These are phyloP conservation scores for Lachancea lanzarotensis DNA, from an alignment of 805 yeast genomes.

Conservation along the genomic window DNA sequence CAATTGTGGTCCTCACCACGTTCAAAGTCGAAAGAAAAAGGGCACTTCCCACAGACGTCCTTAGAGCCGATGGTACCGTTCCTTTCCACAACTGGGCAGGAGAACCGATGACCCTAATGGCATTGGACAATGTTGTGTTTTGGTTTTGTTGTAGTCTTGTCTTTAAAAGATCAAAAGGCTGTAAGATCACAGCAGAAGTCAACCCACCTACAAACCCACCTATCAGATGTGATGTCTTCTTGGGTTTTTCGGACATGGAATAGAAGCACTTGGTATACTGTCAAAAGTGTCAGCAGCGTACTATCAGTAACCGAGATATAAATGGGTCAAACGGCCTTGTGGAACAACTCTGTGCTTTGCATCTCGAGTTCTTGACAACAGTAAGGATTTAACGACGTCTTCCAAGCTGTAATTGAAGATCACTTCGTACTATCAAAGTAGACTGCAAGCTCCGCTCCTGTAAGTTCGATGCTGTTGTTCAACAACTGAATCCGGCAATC, in stretches of 20 bases:
- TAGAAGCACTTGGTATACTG: no score
- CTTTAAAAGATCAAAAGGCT: conserved; percentile 84
- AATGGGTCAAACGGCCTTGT: no score
- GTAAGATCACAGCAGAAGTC: conserved; percentile 69
- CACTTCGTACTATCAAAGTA: conserved; percentile 8
- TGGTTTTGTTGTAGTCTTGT: conserved; percentile 71
- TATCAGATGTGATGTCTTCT: conserved; percentile 44
- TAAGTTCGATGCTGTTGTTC: conserved; percentile 3
- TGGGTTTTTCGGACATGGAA: conserved; percentile 11
- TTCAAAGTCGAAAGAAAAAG: conserved; percentile 73
- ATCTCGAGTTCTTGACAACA: no score
- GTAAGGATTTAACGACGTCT: neutral
- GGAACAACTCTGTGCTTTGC: no score
- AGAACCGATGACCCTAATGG: conserved; percentile 37
- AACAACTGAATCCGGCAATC: neutral
- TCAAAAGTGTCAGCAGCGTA: no score
- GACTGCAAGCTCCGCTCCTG: neutral
- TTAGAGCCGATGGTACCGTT: conserved; percentile 78
- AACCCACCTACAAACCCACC: conserved; percentile 87
- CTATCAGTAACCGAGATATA: no score
- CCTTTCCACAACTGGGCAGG: conserved; percentile 77
- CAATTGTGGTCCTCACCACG: conserved; percentile 46
- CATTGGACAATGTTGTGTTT: conserved; percentile 26
- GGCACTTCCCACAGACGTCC: conserved; percentile 90
- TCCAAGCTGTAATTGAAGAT: neutral